These are phyloP conservation scores for Suillus tomentosus DNA, from an alignment of 768 basidiomycete species.

Conservation along the genomic window DNA sequence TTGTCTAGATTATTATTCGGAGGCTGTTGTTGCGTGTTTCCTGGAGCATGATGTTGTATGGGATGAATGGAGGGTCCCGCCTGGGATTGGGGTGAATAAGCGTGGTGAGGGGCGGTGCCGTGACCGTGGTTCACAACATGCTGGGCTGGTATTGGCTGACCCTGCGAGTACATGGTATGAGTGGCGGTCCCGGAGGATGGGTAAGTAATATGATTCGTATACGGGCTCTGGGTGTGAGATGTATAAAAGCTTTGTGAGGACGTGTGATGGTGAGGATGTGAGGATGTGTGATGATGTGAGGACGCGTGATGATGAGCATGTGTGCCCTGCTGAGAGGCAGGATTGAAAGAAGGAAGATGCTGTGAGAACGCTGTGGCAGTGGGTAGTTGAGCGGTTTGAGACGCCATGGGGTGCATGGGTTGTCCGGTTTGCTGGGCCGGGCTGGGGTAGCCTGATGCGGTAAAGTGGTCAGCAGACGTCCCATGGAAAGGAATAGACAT, in stretches of 20 bases:
- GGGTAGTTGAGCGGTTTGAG: background rate
- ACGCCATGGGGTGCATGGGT: background rate
- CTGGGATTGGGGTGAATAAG: background rate
- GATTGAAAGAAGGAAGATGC: background rate
- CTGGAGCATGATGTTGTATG: background rate
- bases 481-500: background rate
- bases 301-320: background rate
- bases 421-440: background rate
- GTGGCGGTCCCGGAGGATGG: background rate
- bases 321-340: background rate
- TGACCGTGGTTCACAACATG: background rate
- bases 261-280: background rate
- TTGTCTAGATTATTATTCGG: background rate
- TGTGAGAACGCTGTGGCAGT: background rate
- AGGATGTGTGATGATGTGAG: background rate
- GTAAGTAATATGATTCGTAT: background rate
- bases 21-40: background rate
- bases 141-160: background rate
- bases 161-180: background rate
- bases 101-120: background rate
- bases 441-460: background rate
- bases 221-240: background rate
- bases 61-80: background rate
- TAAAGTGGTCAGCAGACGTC: background rate
- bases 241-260: conserved; percentile 3